phyloP scores from a whole-genome alignment of 305 asterid genomes.

The Fraxinus sp. region DNA sequence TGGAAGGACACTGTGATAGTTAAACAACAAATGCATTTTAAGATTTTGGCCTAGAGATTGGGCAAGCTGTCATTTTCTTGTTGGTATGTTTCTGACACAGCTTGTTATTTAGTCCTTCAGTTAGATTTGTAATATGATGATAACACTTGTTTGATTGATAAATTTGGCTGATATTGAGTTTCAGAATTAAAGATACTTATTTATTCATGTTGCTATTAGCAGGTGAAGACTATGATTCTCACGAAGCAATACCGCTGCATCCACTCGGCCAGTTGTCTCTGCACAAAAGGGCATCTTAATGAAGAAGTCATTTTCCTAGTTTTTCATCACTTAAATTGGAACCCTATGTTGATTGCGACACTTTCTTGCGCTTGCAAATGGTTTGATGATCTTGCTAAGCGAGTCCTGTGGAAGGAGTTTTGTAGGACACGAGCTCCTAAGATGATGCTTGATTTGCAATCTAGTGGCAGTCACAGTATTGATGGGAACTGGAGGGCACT shows the following conservation, averaged over 20 bases:
- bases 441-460: slow-evolving; percentile 89
- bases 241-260: slow-evolving; percentile 84
- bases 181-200: background rate
- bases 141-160: background rate
- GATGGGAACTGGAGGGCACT: slow-evolving; percentile 99
- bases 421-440: slow-evolving; percentile 92
- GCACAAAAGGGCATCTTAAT: slow-evolving; percentile 84
- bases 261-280: slow-evolving; percentile 81
- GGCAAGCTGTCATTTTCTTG: background rate
- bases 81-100: background rate
- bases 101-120: background rate
- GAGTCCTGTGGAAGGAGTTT: slow-evolving; percentile 96
- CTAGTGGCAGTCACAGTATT: slow-evolving; percentile 78
- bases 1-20: background rate
- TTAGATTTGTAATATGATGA: background rate
- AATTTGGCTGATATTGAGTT: background rate
- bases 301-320: slow-evolving; percentile 84
- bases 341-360: slow-evolving; percentile 72
- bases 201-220: slow-evolving; percentile 22
- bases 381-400: slow-evolving; percentile 93
- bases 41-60: background rate
- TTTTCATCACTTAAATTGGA: slow-evolving; percentile 79
- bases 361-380: slow-evolving; percentile 91
- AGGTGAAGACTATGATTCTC: slow-evolving; percentile 50
- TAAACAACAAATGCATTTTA: background rate